These are phyloP conservation scores for Arachis hypogaea DNA, from an alignment of 306 rosid genomes.

Conservation along the genomic window DNA sequence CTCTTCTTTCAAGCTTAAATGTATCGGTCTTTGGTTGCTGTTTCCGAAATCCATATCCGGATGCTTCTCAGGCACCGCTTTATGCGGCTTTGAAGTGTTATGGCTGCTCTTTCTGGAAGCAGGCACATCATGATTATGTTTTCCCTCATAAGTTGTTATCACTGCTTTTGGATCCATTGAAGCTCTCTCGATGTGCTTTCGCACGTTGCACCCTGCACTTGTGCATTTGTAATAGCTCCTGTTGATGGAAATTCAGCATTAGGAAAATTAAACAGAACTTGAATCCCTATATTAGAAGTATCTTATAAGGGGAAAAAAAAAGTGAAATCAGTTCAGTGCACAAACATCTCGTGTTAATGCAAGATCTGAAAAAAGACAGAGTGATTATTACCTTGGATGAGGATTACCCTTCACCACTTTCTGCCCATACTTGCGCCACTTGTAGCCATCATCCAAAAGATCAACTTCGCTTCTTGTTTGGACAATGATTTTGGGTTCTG, in stretches of 20 bases:
- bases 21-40: slow-evolving; percentile 64
- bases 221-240: slow-evolving; percentile 92
- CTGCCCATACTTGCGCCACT: slow-evolving; percentile 98
- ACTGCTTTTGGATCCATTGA: slow-evolving; percentile 90
- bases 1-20: slow-evolving; percentile 78
- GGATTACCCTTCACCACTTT: slow-evolving; percentile 98
- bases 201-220: slow-evolving; percentile 85
- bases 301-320: too few species aligned
- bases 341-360: too few species aligned
- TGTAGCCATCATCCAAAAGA: slow-evolving; percentile 93
- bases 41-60: slow-evolving; percentile 60
- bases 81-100: slow-evolving; percentile 56
- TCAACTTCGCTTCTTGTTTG: slow-evolving; percentile 95
- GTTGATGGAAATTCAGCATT: slow-evolving; percentile 30
- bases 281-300: neutral
- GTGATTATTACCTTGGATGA: slow-evolving; percentile 81
- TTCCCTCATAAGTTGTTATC: slow-evolving; percentile 87
- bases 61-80: slow-evolving; percentile 55
- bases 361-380: neutral
- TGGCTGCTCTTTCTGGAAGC: slow-evolving; percentile 93
- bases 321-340: too few species aligned
- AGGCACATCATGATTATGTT: slow-evolving; percentile 89
- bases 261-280: neutral
- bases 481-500: slow-evolving; percentile 93
- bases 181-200: slow-evolving; percentile 97